phyloP scores from a whole-genome alignment of 108 stramenopile genomes.

The Bacterosira constricta region DNA sequence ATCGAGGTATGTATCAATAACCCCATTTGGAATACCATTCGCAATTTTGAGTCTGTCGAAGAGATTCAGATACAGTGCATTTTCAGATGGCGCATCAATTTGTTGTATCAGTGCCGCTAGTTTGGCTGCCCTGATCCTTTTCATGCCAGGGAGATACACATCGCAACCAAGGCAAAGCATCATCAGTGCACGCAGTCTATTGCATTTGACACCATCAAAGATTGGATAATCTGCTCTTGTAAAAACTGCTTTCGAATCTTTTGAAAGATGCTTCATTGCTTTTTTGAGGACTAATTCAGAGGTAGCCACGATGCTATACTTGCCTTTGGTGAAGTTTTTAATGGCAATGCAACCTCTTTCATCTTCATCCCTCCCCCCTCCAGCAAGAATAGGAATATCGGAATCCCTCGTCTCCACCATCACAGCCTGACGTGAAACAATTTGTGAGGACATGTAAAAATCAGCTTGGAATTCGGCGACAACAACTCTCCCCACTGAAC shows the following conservation, averaged over 20 bases:
- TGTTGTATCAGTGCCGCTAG: background rate
- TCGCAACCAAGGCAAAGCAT: no score
- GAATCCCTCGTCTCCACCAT: no score
- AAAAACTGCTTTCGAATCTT: no score
- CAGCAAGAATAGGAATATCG: no score
- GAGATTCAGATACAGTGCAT: background rate
- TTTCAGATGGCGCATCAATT: background rate
- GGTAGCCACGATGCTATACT: background rate
- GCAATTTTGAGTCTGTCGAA: background rate
- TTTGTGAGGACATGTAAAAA: background rate
- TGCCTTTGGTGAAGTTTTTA: background rate
- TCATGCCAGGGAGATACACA: background rate
- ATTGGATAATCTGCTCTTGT: no score
- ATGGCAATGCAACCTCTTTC: no score
- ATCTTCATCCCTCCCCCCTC: background rate
- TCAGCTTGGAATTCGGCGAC: no score
- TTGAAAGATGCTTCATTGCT: background rate
- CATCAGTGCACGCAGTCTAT: background rate
- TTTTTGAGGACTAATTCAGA: background rate
- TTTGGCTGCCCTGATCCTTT: background rate
- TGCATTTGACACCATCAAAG: background rate
- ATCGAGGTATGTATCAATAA: conserved; percentile 1
- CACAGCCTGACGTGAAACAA: background rate
- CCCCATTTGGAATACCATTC: background rate
- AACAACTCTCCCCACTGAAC: background rate